phyloP scores from a whole-genome alignment of 2,329 filamentous ascomycete genomes.

The Thermoascus crustaceus region DNA sequence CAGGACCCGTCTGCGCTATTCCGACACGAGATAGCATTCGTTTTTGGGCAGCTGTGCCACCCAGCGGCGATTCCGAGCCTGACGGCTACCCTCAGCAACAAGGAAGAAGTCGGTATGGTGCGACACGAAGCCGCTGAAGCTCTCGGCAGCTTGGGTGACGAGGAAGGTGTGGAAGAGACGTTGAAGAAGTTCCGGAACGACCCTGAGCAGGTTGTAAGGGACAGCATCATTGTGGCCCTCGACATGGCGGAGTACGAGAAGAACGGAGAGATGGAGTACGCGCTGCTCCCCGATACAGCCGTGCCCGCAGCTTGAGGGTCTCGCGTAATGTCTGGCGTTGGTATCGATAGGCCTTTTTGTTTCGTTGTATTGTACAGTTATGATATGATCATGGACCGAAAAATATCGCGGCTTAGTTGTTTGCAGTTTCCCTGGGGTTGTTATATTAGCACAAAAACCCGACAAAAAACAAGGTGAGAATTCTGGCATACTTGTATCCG shows the following conservation, averaged over 20 bases:
- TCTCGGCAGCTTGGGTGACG: conserved; percentile 84
- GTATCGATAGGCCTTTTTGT: conserved; percentile 11
- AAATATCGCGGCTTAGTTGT: conserved; percentile 23
- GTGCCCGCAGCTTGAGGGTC: conserved; percentile 15
- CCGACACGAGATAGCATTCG: conserved; percentile 95
- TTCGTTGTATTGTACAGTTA: conserved; percentile 17
- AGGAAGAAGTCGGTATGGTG: conserved; percentile 87
- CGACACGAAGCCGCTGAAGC: conserved; percentile 96
- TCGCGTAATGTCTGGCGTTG: conserved; percentile 3
- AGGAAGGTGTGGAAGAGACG: conserved; percentile 83
- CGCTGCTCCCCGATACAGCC: conserved; percentile 63
- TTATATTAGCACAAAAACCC: neutral
- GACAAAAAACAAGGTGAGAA: neutral
- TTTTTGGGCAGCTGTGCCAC: conserved; percentile 92
- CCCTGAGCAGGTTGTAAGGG: conserved; percentile 83
- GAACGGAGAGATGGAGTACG: conserved; percentile 81
- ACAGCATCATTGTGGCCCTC: conserved; percentile 88
- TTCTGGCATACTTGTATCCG: conserved; percentile 61
- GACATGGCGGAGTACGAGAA: conserved; percentile 98
- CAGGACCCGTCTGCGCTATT: conserved; percentile 83
- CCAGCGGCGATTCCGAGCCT: conserved; percentile 94
- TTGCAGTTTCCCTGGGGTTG: conserved; percentile 23
- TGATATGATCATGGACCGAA: conserved; percentile 13
- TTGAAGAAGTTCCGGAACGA: conserved; percentile 80
- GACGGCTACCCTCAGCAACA: conserved; percentile 66